Percentiles rank a stretch among this genome's conserved stretches.
phyloP scores from a whole-genome alignment of 257 asterid genomes.

The Prunella vulgaris region DNA sequence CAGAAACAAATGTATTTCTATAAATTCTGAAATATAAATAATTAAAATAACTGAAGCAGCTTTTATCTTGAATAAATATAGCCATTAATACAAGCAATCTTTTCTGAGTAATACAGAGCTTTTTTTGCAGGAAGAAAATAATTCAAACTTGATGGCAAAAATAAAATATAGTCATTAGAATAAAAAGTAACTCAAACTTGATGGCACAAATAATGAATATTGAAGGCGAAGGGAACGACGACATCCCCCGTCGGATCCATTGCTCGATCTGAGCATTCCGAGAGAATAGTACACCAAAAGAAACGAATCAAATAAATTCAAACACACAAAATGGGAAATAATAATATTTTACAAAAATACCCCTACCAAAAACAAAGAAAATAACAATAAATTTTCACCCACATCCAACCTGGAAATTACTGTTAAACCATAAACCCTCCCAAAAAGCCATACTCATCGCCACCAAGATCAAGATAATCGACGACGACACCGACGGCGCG shows the following conservation, averaged over 20 bases:
- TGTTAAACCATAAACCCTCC: slow-evolving; percentile 11
- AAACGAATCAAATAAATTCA: slow-evolving; percentile 3
- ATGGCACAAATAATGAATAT: too few species aligned
- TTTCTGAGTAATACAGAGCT: slow-evolving; percentile 30
- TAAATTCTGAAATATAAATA: not conserved
- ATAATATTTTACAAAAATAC: not conserved
- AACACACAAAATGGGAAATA: slow-evolving; percentile 3
- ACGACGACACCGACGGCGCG: slow-evolving; percentile 10
- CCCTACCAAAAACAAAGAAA: slow-evolving; percentile 15
- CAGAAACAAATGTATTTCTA: slow-evolving; percentile 46
- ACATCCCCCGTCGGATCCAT: too few species aligned
- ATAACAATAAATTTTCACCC: not conserved
- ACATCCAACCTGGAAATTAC: not conserved
- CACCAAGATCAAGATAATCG: slow-evolving; percentile 7
- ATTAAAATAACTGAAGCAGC: not conserved
- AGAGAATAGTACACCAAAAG: too few species aligned
- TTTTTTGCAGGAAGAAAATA: slow-evolving; percentile 2
- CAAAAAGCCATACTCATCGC: slow-evolving; percentile 18
- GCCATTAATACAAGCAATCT: slow-evolving; percentile 13
- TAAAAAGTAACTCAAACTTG: too few species aligned
- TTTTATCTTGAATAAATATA: slow-evolving; percentile 1
- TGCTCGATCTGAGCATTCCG: too few species aligned
- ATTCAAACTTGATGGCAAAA: too few species aligned
- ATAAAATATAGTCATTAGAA: too few species aligned
- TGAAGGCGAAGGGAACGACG: too few species aligned